Percentiles rank a stretch among this genome's conserved stretches.
Conservation (phyloP, 2,329 filamentous ascomycete species). For the Periconia sp. region DNA sequence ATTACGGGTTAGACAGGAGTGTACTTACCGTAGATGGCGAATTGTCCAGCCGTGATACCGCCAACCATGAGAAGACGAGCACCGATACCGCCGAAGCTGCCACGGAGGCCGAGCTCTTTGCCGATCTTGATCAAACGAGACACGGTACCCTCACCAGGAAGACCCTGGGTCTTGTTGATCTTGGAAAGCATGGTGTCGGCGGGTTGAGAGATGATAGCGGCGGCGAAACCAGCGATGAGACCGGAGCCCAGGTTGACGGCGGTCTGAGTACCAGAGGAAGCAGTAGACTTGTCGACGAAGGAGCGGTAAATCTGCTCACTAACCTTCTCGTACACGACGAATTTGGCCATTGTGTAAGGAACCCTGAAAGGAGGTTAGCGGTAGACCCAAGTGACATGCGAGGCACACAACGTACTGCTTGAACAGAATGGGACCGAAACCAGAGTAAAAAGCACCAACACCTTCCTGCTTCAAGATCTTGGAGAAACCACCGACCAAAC, state of each 20-base stretch:
- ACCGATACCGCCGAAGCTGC: conserved; percentile 79
- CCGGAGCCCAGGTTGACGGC: conserved; percentile 82
- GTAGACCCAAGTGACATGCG: not conserved
- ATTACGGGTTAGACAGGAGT: not conserved
- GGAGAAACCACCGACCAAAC: conserved; percentile 75
- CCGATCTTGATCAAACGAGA: conserved; percentile 84
- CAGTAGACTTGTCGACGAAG: conserved; percentile 67
- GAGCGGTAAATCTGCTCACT: conserved; percentile 69
- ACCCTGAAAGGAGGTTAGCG: conserved; percentile 58
- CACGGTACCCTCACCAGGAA: conserved; percentile 80
- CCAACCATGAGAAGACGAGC: conserved; percentile 72
- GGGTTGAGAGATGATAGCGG: conserved; percentile 83
- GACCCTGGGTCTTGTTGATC: conserved; percentile 94
- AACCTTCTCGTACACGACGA: conserved; percentile 91
- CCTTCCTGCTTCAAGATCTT: conserved; percentile 86
- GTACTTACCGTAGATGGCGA: conserved; percentile 75
- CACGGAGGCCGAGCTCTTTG: conserved; percentile 78
- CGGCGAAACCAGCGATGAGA: conserved; percentile 83
- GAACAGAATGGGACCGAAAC: conserved; percentile 67
- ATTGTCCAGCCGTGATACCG: conserved; percentile 66
- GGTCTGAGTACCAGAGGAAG: conserved; percentile 72
- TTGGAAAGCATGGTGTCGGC: conserved; percentile 93
- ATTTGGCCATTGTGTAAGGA: conserved; percentile 94
- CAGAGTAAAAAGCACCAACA: conserved; percentile 84
- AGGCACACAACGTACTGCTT: conserved; percentile 39